phyloP scores from a whole-genome alignment of 2,329 filamentous ascomycete species.

The Pseudopithomyces chartarum region DNA sequence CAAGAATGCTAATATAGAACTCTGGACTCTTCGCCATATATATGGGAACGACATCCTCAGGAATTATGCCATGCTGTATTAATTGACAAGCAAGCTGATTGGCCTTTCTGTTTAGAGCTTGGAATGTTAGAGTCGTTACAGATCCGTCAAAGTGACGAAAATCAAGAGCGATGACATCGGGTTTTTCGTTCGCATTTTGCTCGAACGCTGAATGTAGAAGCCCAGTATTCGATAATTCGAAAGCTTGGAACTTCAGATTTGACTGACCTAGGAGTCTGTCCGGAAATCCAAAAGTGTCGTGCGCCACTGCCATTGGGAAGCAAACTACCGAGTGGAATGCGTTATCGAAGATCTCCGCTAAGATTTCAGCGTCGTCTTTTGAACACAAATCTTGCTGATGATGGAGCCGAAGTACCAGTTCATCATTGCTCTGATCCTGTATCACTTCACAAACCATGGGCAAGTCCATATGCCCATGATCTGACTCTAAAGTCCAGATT shows the following conservation, averaged over 20 bases:
- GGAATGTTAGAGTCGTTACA: conserved; percentile 41
- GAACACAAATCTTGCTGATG: conserved; percentile 46
- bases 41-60: conserved; percentile 44
- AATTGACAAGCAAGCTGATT: conserved; percentile 42
- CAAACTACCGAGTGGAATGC: conserved; percentile 30
- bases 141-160: conserved; percentile 40
- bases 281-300: conserved; percentile 30
- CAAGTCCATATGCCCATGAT: conserved; percentile 70
- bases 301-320: conserved; percentile 23
- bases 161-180: conserved; percentile 43
- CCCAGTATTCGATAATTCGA: conserved; percentile 6
- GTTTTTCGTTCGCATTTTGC: conserved; percentile 31
- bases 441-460: conserved; percentile 78
- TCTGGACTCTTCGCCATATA: conserved; percentile 39
- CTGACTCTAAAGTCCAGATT: conserved; percentile 58
- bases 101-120: conserved; percentile 33
- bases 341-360: conserved; percentile 36
- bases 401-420: conserved; percentile 66
- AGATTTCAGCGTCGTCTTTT: conserved; percentile 28
- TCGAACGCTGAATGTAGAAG: conserved; percentile 49
- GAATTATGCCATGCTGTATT: conserved; percentile 21
- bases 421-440: conserved; percentile 59
- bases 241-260: conserved; percentile 23
- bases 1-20: conserved; percentile 46
- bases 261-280: conserved; percentile 26